These are phyloP conservation scores for Beauveria rudraprayagi DNA, from an alignment of 2,329 filamentous ascomycete genomes.

Conservation along the genomic window DNA sequence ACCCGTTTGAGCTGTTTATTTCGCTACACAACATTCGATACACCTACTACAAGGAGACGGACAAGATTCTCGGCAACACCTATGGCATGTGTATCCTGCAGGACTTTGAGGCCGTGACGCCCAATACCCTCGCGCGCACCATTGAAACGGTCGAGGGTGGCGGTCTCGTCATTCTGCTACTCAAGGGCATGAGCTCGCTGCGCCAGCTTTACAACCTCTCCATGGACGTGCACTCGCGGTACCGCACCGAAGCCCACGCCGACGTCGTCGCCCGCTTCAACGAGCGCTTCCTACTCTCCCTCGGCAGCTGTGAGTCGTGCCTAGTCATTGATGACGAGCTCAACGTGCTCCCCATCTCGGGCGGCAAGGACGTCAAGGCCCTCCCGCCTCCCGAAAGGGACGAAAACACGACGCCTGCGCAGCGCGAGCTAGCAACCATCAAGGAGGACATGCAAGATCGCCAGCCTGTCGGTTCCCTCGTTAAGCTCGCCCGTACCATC, in stretches of 20 bases:
- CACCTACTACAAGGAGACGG: constrained; percentile 99
- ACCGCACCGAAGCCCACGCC: constrained; percentile 90
- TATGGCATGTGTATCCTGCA: constrained; percentile 98
- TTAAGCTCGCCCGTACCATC: constrained; percentile 79
- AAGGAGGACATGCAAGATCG: constrained; percentile 83
- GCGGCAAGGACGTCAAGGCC: constrained; percentile 79
- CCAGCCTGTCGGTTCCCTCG: constrained; percentile 75
- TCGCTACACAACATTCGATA: constrained; percentile 96
- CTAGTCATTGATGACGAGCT: constrained; percentile 96
- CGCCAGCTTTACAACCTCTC: constrained; percentile 95
- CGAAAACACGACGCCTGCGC: constrained; percentile 60
- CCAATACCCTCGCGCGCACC: constrained; percentile 89
- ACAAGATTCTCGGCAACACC: constrained; percentile 96
- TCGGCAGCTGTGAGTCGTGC: constrained; percentile 91
- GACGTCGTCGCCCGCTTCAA: constrained; percentile 96
- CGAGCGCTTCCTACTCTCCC: constrained; percentile 89
- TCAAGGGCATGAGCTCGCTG: constrained; percentile 95
- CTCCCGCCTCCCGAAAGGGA: constrained; percentile 70
- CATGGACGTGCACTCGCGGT: constrained; percentile 96
- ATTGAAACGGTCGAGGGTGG: constrained; percentile 98
- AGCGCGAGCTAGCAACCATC: constrained; percentile 73
- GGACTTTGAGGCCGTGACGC: constrained; percentile 95
- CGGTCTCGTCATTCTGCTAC: constrained; percentile 76
- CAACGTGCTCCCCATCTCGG: constrained; percentile 94
- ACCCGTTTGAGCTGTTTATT: constrained; percentile 95